phyloP scores from a whole-genome alignment of 164 flowering plant genomes.

The Tetracentron sinense region DNA sequence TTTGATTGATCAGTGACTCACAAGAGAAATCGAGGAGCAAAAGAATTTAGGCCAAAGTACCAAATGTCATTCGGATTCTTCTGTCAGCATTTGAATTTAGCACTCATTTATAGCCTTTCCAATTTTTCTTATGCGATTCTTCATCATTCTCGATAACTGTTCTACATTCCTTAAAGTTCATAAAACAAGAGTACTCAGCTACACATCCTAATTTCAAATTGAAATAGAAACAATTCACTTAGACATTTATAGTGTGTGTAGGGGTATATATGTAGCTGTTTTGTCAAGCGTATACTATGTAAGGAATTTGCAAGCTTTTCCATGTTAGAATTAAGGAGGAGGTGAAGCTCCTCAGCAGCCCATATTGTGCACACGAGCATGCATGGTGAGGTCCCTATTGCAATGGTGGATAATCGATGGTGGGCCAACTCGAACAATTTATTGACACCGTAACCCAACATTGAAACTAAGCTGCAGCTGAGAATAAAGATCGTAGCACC shows the following conservation, averaged over 20 bases:
- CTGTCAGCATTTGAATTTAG: slow-evolving; percentile 60
- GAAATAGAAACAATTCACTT: too few relatives aligned
- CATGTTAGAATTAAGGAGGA: slow-evolving; percentile 44
- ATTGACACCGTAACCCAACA: slow-evolving; percentile 69
- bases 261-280: background rate
- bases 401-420: slow-evolving; percentile 63
- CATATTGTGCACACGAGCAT: slow-evolving; percentile 62
- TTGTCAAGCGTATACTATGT: slow-evolving; percentile 43
- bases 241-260: too few relatives aligned
- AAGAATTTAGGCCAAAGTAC: too few relatives aligned
- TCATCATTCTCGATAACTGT: slow-evolving; percentile 10
- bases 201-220: too few relatives aligned
- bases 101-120: slow-evolving; percentile 57
- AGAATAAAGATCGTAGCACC: slow-evolving; percentile 74
- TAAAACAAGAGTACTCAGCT: slow-evolving; percentile 35
- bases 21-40: too few relatives aligned
- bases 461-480: slow-evolving; percentile 77
- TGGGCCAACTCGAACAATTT: slow-evolving; percentile 50
- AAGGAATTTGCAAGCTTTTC: slow-evolving; percentile 68
- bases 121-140: slow-evolving; percentile 19
- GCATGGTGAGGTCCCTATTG: slow-evolving; percentile 59
- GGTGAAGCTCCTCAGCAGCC: slow-evolving; percentile 73
- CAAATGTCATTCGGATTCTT: too few relatives aligned
- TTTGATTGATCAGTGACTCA: slow-evolving; percentile 19
- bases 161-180: slow-evolving; percentile 23